Evolutionary conservation across 2,329 filamentous ascomycete genomes (phyloP).

Genomic region (Pseudogymnoascus sp.): DNA sequence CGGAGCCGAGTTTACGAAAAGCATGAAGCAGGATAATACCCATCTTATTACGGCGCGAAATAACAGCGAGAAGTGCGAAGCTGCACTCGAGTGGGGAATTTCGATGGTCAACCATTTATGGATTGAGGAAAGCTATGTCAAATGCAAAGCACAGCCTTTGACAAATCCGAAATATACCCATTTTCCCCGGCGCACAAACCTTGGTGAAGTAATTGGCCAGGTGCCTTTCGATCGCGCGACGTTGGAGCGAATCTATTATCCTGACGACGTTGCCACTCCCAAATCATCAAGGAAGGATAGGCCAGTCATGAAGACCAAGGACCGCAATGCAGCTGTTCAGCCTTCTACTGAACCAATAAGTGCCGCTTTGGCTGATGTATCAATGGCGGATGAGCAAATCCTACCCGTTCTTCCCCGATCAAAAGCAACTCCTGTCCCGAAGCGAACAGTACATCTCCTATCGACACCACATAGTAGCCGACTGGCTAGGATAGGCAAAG

Average conservation of each 20-base stretch:
- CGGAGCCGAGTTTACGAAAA: slow-evolving; percentile 87
- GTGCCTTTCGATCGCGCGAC: slow-evolving; percentile 62
- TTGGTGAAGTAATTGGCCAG: slow-evolving; percentile 87
- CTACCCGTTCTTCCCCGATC: neutral
- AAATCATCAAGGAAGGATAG: slow-evolving; percentile 32
- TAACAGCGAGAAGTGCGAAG: slow-evolving; percentile 85
- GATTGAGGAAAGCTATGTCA: slow-evolving; percentile 95
- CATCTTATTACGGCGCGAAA: slow-evolving; percentile 88
- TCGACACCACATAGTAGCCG: slow-evolving; percentile 46
- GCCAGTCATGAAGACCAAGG: slow-evolving; percentile 37
- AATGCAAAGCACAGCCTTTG: slow-evolving; percentile 66
- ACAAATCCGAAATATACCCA: slow-evolving; percentile 70
- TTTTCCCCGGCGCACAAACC: slow-evolving; percentile 82
- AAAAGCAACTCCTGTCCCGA: neutral
- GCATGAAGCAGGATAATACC: slow-evolving; percentile 90
- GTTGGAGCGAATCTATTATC: slow-evolving; percentile 59
- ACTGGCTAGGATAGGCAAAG: slow-evolving; percentile 55
- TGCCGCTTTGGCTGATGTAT: neutral
- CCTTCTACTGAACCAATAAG: neutral
- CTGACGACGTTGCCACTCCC: slow-evolving; percentile 31
- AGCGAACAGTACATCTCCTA: neutral
- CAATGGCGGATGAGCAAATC: neutral
- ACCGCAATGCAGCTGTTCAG: slow-evolving; percentile 22
- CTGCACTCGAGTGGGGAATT: slow-evolving; percentile 86
- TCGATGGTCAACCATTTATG: slow-evolving; percentile 89